These are phyloP conservation scores for Stentor coeruleus DNA, from an alignment of 73 alveolate genomes.

Conservation along the genomic window DNA sequence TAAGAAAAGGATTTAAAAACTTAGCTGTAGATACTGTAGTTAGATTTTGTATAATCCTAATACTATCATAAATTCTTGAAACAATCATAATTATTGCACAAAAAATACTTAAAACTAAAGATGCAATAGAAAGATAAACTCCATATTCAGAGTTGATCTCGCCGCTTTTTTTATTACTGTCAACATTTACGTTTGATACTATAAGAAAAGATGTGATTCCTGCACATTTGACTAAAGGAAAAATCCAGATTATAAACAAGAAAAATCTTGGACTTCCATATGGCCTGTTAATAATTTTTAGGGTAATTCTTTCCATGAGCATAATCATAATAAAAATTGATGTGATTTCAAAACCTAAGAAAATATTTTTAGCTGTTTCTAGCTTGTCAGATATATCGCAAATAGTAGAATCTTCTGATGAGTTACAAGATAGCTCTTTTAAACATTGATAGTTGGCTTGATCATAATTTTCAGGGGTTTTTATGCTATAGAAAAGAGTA, in stretches of 20 bases:
- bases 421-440: background rate
- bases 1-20: background rate
- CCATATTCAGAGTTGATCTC: conserved; percentile 5
- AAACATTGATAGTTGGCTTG: background rate
- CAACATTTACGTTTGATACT: background rate
- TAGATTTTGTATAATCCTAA: background rate
- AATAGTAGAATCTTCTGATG: background rate
- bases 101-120: background rate
- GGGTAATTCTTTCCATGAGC: background rate
- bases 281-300: background rate
- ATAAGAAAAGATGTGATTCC: background rate
- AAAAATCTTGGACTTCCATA: background rate
- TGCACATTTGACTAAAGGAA: background rate
- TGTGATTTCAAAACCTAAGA: background rate
- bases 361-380: background rate
- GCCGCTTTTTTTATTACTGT: background rate
- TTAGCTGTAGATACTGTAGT: background rate
- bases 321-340: background rate
- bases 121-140: background rate
- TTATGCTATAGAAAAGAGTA: background rate
- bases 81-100: background rate
- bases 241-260: background rate
- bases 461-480: background rate
- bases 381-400: background rate
- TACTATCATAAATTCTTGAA: no score